Evolutionary conservation across 345 rosid species (phyloP).

Genomic region (Ceriops decandra): DNA sequence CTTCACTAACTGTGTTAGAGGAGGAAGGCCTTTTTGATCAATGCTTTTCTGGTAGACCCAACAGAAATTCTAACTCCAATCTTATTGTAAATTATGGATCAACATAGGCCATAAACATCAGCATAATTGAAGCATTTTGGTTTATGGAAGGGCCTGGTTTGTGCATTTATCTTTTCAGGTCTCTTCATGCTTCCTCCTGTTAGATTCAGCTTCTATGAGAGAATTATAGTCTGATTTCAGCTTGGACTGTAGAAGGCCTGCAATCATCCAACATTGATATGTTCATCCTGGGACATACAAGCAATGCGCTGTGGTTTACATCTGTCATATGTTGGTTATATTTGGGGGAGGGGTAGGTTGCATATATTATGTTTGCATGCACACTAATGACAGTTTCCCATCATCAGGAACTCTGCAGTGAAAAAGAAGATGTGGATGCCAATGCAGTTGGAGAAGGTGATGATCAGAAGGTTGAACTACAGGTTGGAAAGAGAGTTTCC

Average conservation of each 20-base stretch:
- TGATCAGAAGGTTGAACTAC: slow-evolving; percentile 27
- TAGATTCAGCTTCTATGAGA: background rate
- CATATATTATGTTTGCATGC: slow-evolving; percentile 8
- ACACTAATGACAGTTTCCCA: slow-evolving; percentile 17
- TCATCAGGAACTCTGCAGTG: slow-evolving; percentile 36
- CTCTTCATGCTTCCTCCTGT: background rate
- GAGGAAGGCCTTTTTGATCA: background rate
- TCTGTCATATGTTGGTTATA: background rate
- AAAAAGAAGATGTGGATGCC: slow-evolving; percentile 33
- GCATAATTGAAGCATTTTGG: background rate
- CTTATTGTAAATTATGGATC: background rate
- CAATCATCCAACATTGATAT: too few species aligned
- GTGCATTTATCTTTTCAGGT: background rate
- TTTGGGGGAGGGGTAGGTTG: background rate
- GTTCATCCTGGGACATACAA: too few species aligned
- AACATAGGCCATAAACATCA: background rate
- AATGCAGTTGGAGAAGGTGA: slow-evolving; percentile 28
- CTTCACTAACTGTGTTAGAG: background rate
- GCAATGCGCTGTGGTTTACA: too few species aligned
- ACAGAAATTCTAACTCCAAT: too few species aligned
- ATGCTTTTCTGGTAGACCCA: too few species aligned
- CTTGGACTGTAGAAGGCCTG: background rate
- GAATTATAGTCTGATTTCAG: background rate
- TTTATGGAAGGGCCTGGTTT: background rate
- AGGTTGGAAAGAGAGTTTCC: slow-evolving; percentile 32